Conservation (phyloP, 192 early-diverging fungal genomes). For the Entomortierella chlamydospora region DNA sequence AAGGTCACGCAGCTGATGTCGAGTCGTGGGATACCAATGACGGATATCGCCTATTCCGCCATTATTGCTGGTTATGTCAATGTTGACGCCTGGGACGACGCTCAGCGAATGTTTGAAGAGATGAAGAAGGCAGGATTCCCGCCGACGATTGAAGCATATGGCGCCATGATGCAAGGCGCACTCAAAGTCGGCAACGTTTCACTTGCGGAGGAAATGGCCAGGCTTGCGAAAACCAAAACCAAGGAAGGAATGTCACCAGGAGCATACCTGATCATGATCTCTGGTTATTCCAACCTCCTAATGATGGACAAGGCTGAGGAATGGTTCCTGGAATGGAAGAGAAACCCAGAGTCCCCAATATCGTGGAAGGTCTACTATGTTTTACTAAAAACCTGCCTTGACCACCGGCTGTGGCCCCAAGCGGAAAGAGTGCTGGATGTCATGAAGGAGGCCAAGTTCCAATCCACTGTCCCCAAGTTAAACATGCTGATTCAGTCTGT, state of each 20-base stretch:
- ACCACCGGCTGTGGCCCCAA: slow-evolving; percentile 17
- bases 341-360: neutral
- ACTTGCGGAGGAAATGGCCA: slow-evolving; percentile 42
- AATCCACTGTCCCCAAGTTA: slow-evolving; percentile 24
- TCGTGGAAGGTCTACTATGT: slow-evolving; percentile 29
- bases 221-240: slow-evolving; percentile 13
- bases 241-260: slow-evolving; percentile 23
- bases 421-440: slow-evolving; percentile 18
- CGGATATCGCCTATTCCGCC: slow-evolving; percentile 31
- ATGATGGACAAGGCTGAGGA: slow-evolving; percentile 37
- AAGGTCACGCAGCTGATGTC: slow-evolving; percentile 35
- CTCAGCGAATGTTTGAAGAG: slow-evolving; percentile 14
- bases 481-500: slow-evolving; percentile 15
- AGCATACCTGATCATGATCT: slow-evolving; percentile 39
- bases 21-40: slow-evolving; percentile 4
- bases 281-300: slow-evolving; percentile 28
- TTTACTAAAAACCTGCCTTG: slow-evolving; percentile 20
- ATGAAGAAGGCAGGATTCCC: slow-evolving; percentile 17
- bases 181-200: slow-evolving; percentile 10
- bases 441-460: slow-evolving; percentile 23
- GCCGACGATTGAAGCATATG: slow-evolving; percentile 38
- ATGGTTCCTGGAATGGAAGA: slow-evolving; percentile 10
- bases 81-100: neutral
- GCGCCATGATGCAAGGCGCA: slow-evolving; percentile 48
- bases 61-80: slow-evolving; percentile 30